Base-by-base conservation (phyloP, 2,329 filamentous ascomycete species). In the Epichloe brachyelytri region DNA sequence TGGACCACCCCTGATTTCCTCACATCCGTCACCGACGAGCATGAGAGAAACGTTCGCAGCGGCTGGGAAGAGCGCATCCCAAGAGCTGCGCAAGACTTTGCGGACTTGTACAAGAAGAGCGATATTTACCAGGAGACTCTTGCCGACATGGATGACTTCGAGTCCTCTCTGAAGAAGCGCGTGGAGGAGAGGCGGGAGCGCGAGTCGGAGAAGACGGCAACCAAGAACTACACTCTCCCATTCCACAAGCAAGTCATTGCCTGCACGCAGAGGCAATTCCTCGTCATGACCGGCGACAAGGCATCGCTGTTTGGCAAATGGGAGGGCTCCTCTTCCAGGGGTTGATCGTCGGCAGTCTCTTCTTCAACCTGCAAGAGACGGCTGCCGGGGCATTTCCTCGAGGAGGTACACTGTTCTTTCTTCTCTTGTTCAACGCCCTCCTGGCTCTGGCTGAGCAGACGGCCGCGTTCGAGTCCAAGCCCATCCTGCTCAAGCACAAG, bases 291-390 rank as follows among this genome's bases (percentile, higher is more conserved):
- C 62, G 87, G 88, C 40, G 86, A 94, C 64, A 81, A 75, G 51
- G 82, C 82, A 0, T 86, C 86, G 0, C 72, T 93, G 0, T 83
- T 83, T 60, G 91, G 86, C 20, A 93, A 93, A 62, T 78, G 85
- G 60, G 88, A 62, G 88, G 88, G 57, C 83, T 90, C 51, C 65
- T 93, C 44, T 79, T 85, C 52, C 86, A 88, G 60, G 73, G 68
- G 2, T 73, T 94, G 11, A 87, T 94, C 54, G 83, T 91, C 47
- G 85, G 86, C 1, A 87, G 83, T 4, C 71, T 93, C 4, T 94
- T 94, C 68, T 88, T 85, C 59, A 80, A 87, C 55, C 68, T 88
- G 10, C 68, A 75, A 0, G 57, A 69, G 1, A 74, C 76, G 7
- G 85, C 84, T 0, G 64, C 65, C 0, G 85, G 82, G 45, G 84